These are phyloP conservation scores for Nemania abortiva DNA, from an alignment of 2,329 filamentous ascomycete genomes.

Conservation along the genomic window DNA sequence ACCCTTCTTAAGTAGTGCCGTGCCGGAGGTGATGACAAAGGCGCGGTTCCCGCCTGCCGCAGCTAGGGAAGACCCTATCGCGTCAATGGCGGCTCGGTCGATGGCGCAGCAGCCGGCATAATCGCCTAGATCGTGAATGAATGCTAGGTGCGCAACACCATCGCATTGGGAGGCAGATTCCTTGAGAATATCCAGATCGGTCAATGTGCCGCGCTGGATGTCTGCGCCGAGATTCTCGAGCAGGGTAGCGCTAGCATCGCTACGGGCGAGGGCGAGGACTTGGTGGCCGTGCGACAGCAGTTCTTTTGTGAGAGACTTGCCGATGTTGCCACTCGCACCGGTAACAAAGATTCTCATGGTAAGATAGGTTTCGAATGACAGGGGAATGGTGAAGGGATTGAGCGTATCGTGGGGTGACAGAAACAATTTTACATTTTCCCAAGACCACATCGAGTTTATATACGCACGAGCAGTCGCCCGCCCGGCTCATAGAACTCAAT, in stretches of 20 bases:
- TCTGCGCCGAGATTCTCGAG: conserved; percentile 22
- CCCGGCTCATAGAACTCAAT: not conserved
- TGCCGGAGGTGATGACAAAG: conserved; percentile 31
- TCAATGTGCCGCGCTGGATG: conserved; percentile 19
- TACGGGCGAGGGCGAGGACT: conserved; percentile 29
- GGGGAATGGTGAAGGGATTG: not conserved
- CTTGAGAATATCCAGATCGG: conserved; percentile 21
- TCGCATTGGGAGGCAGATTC: conserved; percentile 25
- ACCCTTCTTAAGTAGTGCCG: conserved; percentile 22
- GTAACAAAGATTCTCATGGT: conserved; percentile 32
- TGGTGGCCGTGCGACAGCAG: conserved; percentile 27
- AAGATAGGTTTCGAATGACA: not conserved
- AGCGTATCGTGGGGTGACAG: not conserved
- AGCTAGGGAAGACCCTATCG: conserved; percentile 26
- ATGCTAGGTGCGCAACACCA: conserved; percentile 28
- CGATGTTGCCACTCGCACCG: conserved; percentile 28
- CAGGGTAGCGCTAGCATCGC: conserved; percentile 5
- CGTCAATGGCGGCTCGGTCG: conserved; percentile 31
- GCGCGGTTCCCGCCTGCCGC: conserved; percentile 15
- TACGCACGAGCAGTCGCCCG: not conserved
- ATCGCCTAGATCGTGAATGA: conserved; percentile 24
- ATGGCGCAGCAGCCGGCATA: conserved; percentile 18
- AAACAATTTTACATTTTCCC: not conserved
- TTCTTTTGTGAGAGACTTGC: conserved; percentile 24
- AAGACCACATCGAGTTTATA: conserved; percentile 5